Conservation (phyloP, 345 rosid species). For the Moricandia arvensis region DNA sequence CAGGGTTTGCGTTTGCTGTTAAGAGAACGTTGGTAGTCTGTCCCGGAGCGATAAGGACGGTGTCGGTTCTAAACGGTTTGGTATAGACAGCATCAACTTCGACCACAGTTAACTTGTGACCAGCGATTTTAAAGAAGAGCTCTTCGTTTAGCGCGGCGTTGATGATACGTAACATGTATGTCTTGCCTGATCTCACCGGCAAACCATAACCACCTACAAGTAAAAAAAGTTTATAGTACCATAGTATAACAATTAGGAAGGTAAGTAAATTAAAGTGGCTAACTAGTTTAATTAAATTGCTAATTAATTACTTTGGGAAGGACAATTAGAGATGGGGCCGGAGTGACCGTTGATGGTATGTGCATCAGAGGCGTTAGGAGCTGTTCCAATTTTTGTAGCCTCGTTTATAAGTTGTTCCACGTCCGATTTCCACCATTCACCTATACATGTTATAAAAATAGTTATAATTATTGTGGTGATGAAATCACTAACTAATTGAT, state of each 20-base stretch:
- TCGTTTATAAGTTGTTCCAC: slow-evolving; percentile 73
- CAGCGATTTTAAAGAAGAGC: slow-evolving; percentile 68
- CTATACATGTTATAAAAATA: slow-evolving; percentile 27
- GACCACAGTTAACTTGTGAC: slow-evolving; percentile 61
- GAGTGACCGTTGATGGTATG: slow-evolving; percentile 88
- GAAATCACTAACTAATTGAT: background rate
- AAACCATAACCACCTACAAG: slow-evolving; percentile 32
- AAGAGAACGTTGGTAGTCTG: slow-evolving; percentile 75
- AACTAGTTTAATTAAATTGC: background rate
- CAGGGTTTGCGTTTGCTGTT: slow-evolving; percentile 44
- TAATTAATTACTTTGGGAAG: slow-evolving; percentile 45
- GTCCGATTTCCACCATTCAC: slow-evolving; percentile 99
- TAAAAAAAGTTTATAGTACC: background rate
- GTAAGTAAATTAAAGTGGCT: background rate
- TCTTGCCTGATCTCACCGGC: slow-evolving; percentile 52
- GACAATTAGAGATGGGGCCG: slow-evolving; percentile 56
- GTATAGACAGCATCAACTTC: slow-evolving; percentile 72
- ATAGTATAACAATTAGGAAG: background rate
- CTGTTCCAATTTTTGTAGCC: slow-evolving; percentile 60
- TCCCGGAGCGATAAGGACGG: slow-evolving; percentile 58
- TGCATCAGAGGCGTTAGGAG: slow-evolving; percentile 82
- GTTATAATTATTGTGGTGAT: background rate
- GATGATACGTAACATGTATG: slow-evolving; percentile 73
- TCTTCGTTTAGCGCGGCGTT: slow-evolving; percentile 84
- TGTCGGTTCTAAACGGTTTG: slow-evolving; percentile 59